Percentiles rank a stretch among this genome's conserved stretches.
Conservation (phyloP, 2,329 filamentous ascomycete species). For the Scedosporium dehoogii region DNA sequence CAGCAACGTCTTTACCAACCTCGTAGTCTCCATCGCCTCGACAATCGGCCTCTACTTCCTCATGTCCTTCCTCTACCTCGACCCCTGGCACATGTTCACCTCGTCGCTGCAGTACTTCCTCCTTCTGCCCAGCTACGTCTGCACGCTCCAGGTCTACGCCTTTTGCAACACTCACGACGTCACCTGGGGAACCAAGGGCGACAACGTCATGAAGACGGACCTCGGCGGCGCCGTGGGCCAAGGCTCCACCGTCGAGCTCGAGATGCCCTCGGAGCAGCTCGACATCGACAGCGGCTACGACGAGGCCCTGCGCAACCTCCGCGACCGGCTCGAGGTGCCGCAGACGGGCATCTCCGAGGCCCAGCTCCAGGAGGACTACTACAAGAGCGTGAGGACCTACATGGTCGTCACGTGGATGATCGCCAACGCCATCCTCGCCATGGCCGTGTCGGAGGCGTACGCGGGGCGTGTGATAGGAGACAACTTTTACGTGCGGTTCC, state of each 20-base stretch:
- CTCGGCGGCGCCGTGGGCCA: constrained; percentile 75
- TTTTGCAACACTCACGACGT: constrained; percentile 99
- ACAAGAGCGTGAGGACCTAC: constrained; percentile 93
- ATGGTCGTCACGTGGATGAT: constrained; percentile 96
- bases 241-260: constrained; percentile 73
- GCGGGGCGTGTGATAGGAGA: constrained; percentile 57
- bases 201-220: constrained; percentile 90
- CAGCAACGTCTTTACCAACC: constrained; percentile 87
- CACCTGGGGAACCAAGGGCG: constrained; percentile 97
- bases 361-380: constrained; percentile 96
- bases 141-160: constrained; percentile 93
- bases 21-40: constrained; percentile 80
- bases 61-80: constrained; percentile 92
- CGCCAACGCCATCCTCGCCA: constrained; percentile 82
- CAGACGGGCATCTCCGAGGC: constrained; percentile 51
- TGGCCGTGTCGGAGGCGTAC: constrained; percentile 86
- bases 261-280: constrained; percentile 96
- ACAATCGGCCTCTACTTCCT: constrained; percentile 92
- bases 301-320: constrained; percentile 89
- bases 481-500: constrained; percentile 87
- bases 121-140: constrained; percentile 87
- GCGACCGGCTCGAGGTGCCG: constrained; percentile 81
- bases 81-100: constrained; percentile 99
- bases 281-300: constrained; percentile 98
- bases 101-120: constrained; percentile 85